Evolutionary conservation across 371 early-diverging fungal species (phyloP), one percentile per base, ranked within the genome.

Genomic region (Saksenaea vasiformis): DNA sequence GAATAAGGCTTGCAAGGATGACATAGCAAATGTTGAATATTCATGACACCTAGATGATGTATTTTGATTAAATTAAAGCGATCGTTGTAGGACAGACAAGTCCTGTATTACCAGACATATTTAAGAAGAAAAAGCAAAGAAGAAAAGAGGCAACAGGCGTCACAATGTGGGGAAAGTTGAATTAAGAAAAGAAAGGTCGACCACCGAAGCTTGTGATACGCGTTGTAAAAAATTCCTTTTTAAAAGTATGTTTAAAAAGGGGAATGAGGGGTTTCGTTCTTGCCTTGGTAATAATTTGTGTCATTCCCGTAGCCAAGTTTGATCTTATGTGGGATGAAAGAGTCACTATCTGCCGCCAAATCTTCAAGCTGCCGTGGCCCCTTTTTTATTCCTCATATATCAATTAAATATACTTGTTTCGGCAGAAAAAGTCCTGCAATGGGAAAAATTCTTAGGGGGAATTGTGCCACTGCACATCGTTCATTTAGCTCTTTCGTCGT

Each of bases 11-110:
- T 58, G 28, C 15, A n/a, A 36, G 72, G 62, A 26, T 65, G 57
- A 39, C 72, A 71, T 62, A 71, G 15, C n/a, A 71, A 65, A 36
- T 71, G 68, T 14, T 68, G 68, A 38, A 71, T 68, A 58, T 71
- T 65, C 72, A 71, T 71, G 14, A 68, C 69, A 28, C 68, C 68
- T 71, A 61, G n/a, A 61, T 22, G 24, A 47, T 35, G 15, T 10
- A 56, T 26, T 56, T 36, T 26, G n/a, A n/a, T n/a, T n/a, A 9
- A 54, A 54, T 17, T 28, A 26, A 56, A 56, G 7, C 3, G 11
- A 39, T 2, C 11, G 11, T 39, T 39, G 39, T 39, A 9, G 15
- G 54, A 28, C 13, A n/a, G 54, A 54, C 5, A 31, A 56, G 27
- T 54, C 9, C 28, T 22, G 54, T 27, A 22, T 28, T 56, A 36